Evolutionary conservation across 805 yeast species (phyloP), one percentile per base, ranked within the genome.

Genomic region (Jamesozyma gamospora): DNA sequence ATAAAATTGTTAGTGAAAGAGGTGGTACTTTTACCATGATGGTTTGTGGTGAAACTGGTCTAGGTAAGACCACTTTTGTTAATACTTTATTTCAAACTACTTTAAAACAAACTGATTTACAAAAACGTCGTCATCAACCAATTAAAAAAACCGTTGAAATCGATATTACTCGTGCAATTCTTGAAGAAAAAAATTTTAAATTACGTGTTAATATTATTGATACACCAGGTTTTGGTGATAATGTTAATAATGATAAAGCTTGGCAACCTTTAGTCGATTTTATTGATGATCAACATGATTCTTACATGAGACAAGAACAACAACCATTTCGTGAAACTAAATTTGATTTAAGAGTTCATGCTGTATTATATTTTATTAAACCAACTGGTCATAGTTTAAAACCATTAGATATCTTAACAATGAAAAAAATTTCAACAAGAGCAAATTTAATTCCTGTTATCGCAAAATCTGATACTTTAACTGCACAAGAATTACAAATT

Each of bases 191-290:
- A 62, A 84, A 82, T 57, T 83, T 88, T 63, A 72, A 70, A 48
- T 72, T 84, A 50, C 72, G 81, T 46, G 73, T 88, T 47, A 86
- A 86, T 50, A 71, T 88, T 41, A 77, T 88, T 52, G 96, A 87
- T 62, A 85, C 96, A 2, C 95, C 95, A 8, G 96, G 96, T 1
- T 85, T 86, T 59, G 96, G 96, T 44, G 94, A 85, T 58, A 82
- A 81, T 59, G 82, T 86, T 48, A 82, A 87, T 66, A 88, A 87
- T 64, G 73, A 72, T 53, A 80, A 82, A 58, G 72, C 92, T 34
- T 86, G 95, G 94, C 80, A 79, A 43, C 86, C 95, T 29, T 74
- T 86, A 50, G 70, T 82, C 44, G 94, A 85, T 60, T 88, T 85
- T 61, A 77, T 88, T 46, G 95, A 87, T 61, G 94, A 85, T 57